Evolutionary conservation across 345 rosid species (phyloP), one percentile per base, ranked within the genome.

Genomic region (Hibiscus tridactylites): DNA sequence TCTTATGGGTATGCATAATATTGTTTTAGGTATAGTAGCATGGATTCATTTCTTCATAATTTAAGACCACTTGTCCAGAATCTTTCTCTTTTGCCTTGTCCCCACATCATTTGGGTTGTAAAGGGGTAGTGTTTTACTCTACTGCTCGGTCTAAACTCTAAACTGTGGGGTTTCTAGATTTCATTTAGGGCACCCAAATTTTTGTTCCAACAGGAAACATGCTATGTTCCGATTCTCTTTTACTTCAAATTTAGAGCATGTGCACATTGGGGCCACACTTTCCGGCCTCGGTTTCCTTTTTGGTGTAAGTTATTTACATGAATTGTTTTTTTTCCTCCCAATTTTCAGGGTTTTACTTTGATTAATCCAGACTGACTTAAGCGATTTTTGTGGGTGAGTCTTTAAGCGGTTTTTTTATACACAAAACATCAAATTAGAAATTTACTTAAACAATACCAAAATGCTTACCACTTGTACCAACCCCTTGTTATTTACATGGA

Each of bases 21-120:
- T 83, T 82, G 84, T 76, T 75, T 69, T 61, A 58, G 81, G 77
- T 76, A 56, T 33, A 54, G 70, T 57, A 65, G 16, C n/a, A 31
- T 65, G 42, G 74, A 69, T 42, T 75, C 78, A 58, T 58, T 79
- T 75, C 64, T 57, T 71, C 70, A 65, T 61, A 74, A 64, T 77
- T 71, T 54, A 17, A 28, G 56, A 56, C 81, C 82, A 79, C 80
- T 80, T 73, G 78, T 64, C 67, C 44, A 79, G 84, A 79, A 79
- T 81, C 79, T 70, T 81, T 74, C 81, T 66, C 77, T 78, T 74
- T 73, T 70, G 42, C 5, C 15, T 67, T 29, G 56, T 58, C 77
- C 80, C 69, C 72, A 76, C 74, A 75, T 31, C 60, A 60, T 68
- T 73, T 58, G 58, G 35, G 72, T 73, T 77, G 83, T 77, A 73